Base-by-base conservation (phyloP, 441 rosid species). In the Adansonia gregorii region DNA sequence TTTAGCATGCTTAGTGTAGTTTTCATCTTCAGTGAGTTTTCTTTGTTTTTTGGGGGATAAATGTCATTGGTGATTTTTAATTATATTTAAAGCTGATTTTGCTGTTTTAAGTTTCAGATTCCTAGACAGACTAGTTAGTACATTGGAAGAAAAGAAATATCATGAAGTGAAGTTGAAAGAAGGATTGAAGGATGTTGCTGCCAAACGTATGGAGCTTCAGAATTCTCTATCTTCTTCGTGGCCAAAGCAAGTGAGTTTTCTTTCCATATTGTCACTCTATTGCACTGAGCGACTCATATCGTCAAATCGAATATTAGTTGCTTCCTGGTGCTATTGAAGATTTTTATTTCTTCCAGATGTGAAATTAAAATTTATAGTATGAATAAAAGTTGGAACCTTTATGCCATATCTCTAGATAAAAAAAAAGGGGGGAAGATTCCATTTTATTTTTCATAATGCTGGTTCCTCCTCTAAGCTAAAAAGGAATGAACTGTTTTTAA, bases 141-240 rank as follows among this genome's bases (percentile, higher is more conserved):
- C 91, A 68, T 86, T 96, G 84, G 98, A 96, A 81, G 99, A 91
- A 80, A 96, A 94, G 85, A 93, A 91, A 82, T 86, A 94, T 81
- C 97, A 91, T 20, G 98, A 92, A 82, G 83, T 85, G 83, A 96
- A 88, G 87, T 81, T 94, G 61, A 92, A 82, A 79, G 98, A 92
- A 58, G 93, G 98, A 41, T 84, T 94, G 86, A 94, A 92, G 86
- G 96, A 92, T 70, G 79, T 94, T 75, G 90, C 89, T 80, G 79
- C 88, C 74, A 93, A 83, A 85, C 94, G 92, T 69, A 88, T 91
- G 98, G 97, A 96, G 85, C 97, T 96, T 75, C 97, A 92, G 75
- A 96, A 96, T 85, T 92, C 98, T 55, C 78, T 93, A 61, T 89
- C 91, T 78, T 94, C 99, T 19, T 91, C 85, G 68, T 94, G 99